Conservation (phyloP, 805 yeast genomes). For the Pichia exigua region DNA sequence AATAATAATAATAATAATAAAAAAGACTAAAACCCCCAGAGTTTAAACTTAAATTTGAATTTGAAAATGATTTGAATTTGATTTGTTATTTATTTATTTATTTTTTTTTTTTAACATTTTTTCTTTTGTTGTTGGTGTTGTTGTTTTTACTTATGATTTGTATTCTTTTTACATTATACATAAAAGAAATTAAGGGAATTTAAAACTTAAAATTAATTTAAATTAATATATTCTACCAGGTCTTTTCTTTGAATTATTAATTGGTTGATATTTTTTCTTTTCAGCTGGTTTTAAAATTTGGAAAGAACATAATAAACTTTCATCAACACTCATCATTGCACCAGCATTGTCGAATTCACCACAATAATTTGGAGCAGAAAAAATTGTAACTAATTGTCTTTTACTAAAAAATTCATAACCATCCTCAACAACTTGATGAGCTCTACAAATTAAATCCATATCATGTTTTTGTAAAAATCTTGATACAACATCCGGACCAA, state of each 20-base stretch:
- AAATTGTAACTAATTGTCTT: slow-evolving; percentile 90
- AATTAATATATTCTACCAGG: slow-evolving; percentile 10
- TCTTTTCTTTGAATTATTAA: slow-evolving; percentile 6
- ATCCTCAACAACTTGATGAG: slow-evolving; percentile 98
- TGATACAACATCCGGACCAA: slow-evolving; percentile 98
- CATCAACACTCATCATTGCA: slow-evolving; percentile 99
- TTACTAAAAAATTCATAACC: slow-evolving; percentile 96
- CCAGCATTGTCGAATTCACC: slow-evolving; percentile 99
- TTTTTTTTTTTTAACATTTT: no score
- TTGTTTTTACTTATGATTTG: not conserved
- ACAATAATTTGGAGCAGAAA: slow-evolving; percentile 97
- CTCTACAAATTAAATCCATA: slow-evolving; percentile 96
- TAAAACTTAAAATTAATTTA: not conserved
- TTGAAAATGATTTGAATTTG: not conserved
- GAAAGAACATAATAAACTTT: slow-evolving; percentile 90
- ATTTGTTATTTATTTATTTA: no score
- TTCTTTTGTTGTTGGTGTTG: no score
- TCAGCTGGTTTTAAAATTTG: slow-evolving; percentile 97
- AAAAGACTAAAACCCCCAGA: not conserved
- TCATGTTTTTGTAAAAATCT: slow-evolving; percentile 95
- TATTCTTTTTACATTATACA: not conserved
- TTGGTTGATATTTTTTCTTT: slow-evolving; percentile 59
- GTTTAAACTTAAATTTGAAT: not conserved
- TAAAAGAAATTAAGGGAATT: not conserved
- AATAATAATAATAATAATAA: not conserved